Evolutionary conservation across 1,284 basidiomycete genomes (phyloP).

Genomic region (Trichosporon sp.): DNA sequence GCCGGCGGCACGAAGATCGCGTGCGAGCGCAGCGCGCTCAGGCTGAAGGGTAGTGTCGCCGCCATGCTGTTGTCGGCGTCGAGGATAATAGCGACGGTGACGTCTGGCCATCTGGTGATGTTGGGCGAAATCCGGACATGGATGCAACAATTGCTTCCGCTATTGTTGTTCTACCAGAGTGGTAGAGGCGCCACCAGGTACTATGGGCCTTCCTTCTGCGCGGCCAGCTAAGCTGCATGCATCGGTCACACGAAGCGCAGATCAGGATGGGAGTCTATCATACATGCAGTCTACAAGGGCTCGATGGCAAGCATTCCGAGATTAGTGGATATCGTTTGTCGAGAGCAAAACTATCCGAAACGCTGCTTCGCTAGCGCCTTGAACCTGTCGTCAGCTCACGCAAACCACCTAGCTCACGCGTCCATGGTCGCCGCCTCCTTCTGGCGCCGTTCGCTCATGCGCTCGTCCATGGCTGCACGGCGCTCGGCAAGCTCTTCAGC

Average conservation of each 20-base stretch:
- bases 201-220: not conserved
- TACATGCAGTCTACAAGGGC: not conserved
- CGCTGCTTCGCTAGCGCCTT: constrained; percentile 40
- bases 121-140: not conserved
- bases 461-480: constrained; percentile 37
- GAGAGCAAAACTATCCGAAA: constrained; percentile 24
- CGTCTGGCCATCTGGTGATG: not conserved
- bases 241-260: not conserved
- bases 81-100: not conserved
- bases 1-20: constrained; percentile 40
- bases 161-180: not conserved
- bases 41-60: constrained; percentile 29
- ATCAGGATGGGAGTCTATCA: not conserved
- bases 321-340: too few relatives aligned
- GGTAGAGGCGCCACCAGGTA: not conserved
- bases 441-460: constrained; percentile 37
- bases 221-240: not conserved
- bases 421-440: constrained; percentile 49
- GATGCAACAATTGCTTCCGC: constrained; percentile 1
- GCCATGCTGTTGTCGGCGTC: constrained; percentile 7
- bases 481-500: constrained; percentile 31
- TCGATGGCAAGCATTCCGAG: too few relatives aligned
- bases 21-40: constrained; percentile 33
- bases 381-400: constrained; percentile 27
- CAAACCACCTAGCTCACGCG: constrained; percentile 34